These are phyloP conservation scores for Phycomyces nitens DNA, from an alignment of 192 early-diverging fungal genomes.

Conservation along the genomic window DNA sequence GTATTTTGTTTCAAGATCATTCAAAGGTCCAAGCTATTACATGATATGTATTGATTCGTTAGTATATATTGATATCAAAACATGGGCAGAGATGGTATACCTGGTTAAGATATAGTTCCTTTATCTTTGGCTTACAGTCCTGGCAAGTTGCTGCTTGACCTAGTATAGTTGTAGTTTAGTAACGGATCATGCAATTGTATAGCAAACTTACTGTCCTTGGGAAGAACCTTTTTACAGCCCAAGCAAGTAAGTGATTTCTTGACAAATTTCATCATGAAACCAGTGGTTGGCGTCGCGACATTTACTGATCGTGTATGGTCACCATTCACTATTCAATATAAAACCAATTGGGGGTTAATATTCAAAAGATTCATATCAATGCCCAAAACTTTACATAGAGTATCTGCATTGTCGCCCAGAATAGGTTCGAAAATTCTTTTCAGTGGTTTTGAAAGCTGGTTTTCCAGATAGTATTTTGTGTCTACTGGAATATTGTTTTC, in stretches of 20 bases:
- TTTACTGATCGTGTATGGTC: conserved; percentile 77
- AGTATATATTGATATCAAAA: background rate
- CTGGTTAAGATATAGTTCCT: background rate
- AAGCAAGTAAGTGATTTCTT: conserved; percentile 89
- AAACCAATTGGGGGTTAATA: too few relatives aligned
- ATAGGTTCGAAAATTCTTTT: conserved; percentile 95
- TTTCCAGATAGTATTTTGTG: conserved; percentile 93
- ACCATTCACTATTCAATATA: conserved; percentile 47
- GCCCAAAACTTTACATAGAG: conserved; percentile 54
- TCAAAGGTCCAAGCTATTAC: conserved; percentile 60
- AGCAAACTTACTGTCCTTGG: conserved; percentile 48
- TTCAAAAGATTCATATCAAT: background rate
- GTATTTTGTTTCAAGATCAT: conserved; percentile 71
- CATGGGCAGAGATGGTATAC: too few relatives aligned
- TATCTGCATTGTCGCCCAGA: conserved; percentile 79
- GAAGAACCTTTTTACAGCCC: conserved; percentile 85
- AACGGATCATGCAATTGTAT: too few relatives aligned
- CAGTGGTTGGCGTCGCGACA: conserved; percentile 83
- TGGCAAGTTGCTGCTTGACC: conserved; percentile 72
- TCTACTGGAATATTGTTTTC: conserved; percentile 98
- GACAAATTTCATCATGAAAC: conserved; percentile 93
- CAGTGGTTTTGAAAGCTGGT: conserved; percentile 93
- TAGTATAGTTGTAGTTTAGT: too few relatives aligned
- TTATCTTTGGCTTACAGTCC: background rate
- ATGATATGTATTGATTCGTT: conserved; percentile 12